Evolutionary conservation across 1,284 basidiomycete species (phyloP), one percentile per base, ranked within the genome.

Genomic region (Marasmius fiardii): DNA sequence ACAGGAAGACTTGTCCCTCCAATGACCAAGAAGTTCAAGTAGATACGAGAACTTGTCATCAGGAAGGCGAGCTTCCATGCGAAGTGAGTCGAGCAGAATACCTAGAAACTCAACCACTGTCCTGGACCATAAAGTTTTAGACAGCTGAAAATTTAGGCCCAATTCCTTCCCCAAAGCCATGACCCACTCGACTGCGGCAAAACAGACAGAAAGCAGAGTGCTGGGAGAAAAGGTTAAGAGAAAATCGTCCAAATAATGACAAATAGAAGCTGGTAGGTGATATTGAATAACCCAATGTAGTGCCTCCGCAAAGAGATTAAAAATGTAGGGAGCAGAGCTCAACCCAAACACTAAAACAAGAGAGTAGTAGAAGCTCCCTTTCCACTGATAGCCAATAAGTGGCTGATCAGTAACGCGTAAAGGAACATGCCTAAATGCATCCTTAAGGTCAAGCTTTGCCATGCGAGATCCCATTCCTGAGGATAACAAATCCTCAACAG

Each of bases 61-160:
- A 2, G 67, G 65, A 0, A 73, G 62, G 16, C 68, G 58, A 21
- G 67, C 69, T 48, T 71, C 68, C 69, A 72, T 72, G 0, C 56
- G 45, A 2, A 60, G 43, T 1, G 69, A 66, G 52, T 72, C 68
- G 8, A 72, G 63, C 34, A 66, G 64, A 3, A 73, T 31, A 4
- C 69, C 70, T 12, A 73, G 64, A 44, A 67, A 73, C 18, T 70
- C 66, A 7, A 72, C 43, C 11, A 37, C 48, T 0, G 59, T 63
- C 53, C 0, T 8, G 8, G 68, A 68, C 37, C 67, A 60, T 0
- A 63, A 55, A 10, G 60, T 63, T 33, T 71, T 71, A 0, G 63
- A 61, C 1, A 53, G 58, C 39, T 69, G 67, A 51, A 71, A 71
- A 7, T 43, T 43, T 1, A 70, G 63, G 2, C 68, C 68, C 14